Conservation (phyloP, 176 grass and related monocot genomes). For the Avena atlantica region DNA sequence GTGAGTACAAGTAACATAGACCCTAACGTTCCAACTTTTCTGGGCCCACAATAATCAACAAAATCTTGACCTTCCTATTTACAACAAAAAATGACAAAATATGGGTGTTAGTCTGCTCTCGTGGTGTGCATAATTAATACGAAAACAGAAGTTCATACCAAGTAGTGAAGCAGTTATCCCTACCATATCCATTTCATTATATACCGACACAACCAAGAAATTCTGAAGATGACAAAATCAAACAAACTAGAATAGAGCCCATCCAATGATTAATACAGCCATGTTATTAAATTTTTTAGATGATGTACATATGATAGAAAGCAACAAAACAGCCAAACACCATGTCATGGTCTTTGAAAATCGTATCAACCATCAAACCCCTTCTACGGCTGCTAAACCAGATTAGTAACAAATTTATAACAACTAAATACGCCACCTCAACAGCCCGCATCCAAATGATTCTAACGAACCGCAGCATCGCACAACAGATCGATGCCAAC, state of each 20-base stretch:
- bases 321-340: background rate
- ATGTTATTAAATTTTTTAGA: background rate
- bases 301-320: background rate
- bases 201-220: background rate
- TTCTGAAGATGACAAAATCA: background rate
- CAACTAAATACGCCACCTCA: background rate
- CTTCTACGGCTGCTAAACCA: background rate
- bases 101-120: background rate
- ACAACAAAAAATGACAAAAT: background rate
- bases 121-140: background rate
- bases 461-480: constrained; percentile 21
- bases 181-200: background rate
- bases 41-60: background rate
- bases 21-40: background rate
- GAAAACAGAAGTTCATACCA: background rate
- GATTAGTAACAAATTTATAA: background rate
- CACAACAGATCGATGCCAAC: constrained; percentile 7
- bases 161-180: background rate
- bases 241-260: background rate
- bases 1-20: background rate
- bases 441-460: background rate
- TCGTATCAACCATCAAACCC: background rate
- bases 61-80: background rate
- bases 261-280: background rate
- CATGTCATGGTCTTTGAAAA: background rate